Evolutionary conservation across 1,139 yeast species (phyloP).

Genomic region (Wickerhamomyces sp.): DNA sequence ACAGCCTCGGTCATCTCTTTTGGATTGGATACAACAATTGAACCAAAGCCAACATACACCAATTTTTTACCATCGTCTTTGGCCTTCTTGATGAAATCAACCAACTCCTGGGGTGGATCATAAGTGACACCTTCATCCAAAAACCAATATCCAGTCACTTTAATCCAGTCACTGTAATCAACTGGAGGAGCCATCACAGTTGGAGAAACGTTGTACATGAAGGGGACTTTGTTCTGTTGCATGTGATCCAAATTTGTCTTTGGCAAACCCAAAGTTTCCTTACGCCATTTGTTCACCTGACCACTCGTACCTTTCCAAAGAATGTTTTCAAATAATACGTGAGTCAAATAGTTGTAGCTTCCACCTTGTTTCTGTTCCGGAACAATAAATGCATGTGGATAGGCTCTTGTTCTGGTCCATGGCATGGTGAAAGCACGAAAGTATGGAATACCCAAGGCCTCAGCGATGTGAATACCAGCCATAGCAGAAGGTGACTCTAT

Average conservation of each 20-base stretch:
- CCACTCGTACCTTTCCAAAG: constrained; percentile 93
- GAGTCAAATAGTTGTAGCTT: constrained; percentile 85
- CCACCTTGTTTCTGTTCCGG: constrained; percentile 94
- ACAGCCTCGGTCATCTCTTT: constrained; percentile 71
- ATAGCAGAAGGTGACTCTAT: constrained; percentile 94
- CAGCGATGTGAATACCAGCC: constrained; percentile 95
- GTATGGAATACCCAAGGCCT: constrained; percentile 82
- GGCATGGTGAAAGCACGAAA: constrained; percentile 98
- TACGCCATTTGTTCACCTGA: constrained; percentile 87
- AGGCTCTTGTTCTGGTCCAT: constrained; percentile 93
- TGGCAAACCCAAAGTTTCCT: constrained; percentile 54
- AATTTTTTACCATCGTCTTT: constrained; percentile 55
- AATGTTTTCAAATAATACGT: constrained; percentile 85
- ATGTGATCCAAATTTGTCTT: constrained; percentile 65
- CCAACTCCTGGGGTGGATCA: constrained; percentile 57
- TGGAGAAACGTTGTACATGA: constrained; percentile 84
- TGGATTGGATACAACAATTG: constrained; percentile 86
- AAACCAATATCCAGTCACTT: constrained; percentile 95
- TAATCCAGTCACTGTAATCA: constrained; percentile 92
- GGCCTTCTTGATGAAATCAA: constrained; percentile 61
- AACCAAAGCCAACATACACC: constrained; percentile 93
- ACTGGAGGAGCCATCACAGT: constrained; percentile 86
- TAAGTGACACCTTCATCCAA: constrained; percentile 63
- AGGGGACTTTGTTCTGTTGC: constrained; percentile 80
- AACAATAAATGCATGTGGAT: constrained; percentile 93